These are phyloP conservation scores for Pichia pseudocactophila DNA, from an alignment of 805 yeast genomes.

Conservation along the genomic window DNA sequence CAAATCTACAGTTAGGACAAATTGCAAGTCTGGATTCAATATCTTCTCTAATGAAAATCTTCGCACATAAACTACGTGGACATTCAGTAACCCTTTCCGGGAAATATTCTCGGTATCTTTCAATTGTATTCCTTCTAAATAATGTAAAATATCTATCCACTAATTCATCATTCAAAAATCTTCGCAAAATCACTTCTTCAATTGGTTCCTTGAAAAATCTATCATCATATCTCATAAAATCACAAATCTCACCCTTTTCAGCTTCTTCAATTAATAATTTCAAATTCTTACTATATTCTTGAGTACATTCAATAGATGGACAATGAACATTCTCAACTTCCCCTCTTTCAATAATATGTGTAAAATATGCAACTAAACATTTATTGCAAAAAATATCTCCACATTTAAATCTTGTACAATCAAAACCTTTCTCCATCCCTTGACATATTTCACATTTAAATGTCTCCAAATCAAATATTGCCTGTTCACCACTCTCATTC, in stretches of 20 bases:
- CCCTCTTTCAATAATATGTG: constrained; percentile 36
- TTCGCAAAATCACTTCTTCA: constrained; percentile 27
- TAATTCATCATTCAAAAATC: constrained; percentile 9
- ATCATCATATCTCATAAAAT: constrained; percentile 27
- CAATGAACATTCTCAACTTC: constrained; percentile 46
- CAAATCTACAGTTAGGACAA: constrained; percentile 41
- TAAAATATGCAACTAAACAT: constrained; percentile 38
- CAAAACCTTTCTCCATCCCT: constrained; percentile 36
- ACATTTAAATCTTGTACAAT: constrained; percentile 35
- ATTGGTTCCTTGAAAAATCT: constrained; percentile 36
- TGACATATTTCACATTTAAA: constrained; percentile 53
- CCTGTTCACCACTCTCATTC: constrained; percentile 17
- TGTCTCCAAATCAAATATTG: constrained; percentile 29
- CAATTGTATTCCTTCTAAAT: constrained; percentile 32
- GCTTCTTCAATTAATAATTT: constrained; percentile 7
- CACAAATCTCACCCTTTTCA: constrained; percentile 11
- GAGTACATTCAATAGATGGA: constrained; percentile 44
- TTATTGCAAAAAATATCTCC: constrained; percentile 39
- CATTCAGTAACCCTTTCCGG: constrained; percentile 44
- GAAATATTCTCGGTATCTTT: constrained; percentile 33
- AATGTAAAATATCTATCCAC: constrained; percentile 33
- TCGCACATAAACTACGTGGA: constrained; percentile 37
- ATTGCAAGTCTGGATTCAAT: constrained; percentile 37
- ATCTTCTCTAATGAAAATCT: constrained; percentile 39
- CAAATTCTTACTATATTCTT: constrained; percentile 14